Evolutionary conservation across 2,329 filamentous ascomycete species (phyloP), one percentile per base, ranked within the genome.

Genomic region (Claviceps quebecensis): DNA sequence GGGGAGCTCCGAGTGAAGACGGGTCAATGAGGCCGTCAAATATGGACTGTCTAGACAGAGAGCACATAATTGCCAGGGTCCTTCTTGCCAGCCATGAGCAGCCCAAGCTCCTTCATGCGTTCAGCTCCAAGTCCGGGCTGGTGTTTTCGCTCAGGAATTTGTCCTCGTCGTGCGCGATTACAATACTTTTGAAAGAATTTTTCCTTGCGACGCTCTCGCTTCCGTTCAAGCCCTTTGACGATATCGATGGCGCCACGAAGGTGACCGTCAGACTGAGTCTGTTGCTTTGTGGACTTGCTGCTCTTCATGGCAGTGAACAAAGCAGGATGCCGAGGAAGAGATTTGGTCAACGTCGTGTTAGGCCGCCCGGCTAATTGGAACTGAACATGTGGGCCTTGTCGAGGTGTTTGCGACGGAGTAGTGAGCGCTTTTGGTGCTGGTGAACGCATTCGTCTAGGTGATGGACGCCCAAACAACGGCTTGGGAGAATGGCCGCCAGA

Each of bases 161-260:
- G 75, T 13, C 78, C 77, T 62, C 88, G 89, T 56, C 83, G 81
- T 52, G 83, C 84, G 60, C 88, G 87, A 64, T 88, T 84, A 71
- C 87, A 94, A 63, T 91, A 85, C 66, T 95, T 93, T 61, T 90
- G 84, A 64, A 87, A 84, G 61, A 89, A 86, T 68, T 96, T 95
- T 68, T 97, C 90, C 70, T 86, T 89, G 59, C 93, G 86, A 57
- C 93, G 83, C 70, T 93, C 87, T 26, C 90, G 84, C 72, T 95
- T 97, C 68, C 87, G 84, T 71, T 98, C 93, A 1, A 98, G 78
- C 8, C 93, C 93, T 67, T 95, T 95, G 68, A 96, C 87, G 55
- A 96, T 98, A 67, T 97, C 93, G 58, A 98, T 94, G 38, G 93
- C 90, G n/a, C 89, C 88, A 56, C 93, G 86, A 9, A 87, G 78